Conservation (phyloP, 768 basidiomycete genomes). For the Tephrocybe sp. region DNA sequence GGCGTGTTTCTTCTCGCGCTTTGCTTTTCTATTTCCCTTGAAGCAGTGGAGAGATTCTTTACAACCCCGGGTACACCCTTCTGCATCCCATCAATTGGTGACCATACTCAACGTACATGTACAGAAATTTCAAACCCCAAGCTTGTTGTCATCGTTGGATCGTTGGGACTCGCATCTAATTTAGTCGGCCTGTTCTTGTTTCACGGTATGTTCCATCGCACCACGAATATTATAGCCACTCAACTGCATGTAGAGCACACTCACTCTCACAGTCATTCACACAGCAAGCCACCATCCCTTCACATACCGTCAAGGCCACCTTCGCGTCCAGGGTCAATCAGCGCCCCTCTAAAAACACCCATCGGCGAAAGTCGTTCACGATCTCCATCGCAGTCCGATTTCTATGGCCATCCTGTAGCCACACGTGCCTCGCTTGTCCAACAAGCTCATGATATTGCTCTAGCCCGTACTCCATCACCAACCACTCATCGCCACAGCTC, state of each 20-base stretch:
- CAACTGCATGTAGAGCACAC: conserved; percentile 50
- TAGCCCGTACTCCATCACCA: conserved; percentile 46
- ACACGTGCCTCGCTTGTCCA: conserved; percentile 75
- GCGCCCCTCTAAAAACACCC: conserved; percentile 26
- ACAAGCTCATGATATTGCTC: conserved; percentile 79
- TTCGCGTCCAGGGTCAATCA: conserved; percentile 18
- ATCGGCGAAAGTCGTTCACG: conserved; percentile 24
- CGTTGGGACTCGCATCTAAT: conserved; percentile 86
- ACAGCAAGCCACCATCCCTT: conserved; percentile 40
- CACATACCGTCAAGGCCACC: conserved; percentile 19
- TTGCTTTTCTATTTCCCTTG: conserved; percentile 93
- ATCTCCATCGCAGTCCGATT: conserved; percentile 29
- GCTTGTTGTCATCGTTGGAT: conserved; percentile 88
- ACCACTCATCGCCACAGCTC: conserved; percentile 22
- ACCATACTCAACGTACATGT: conserved; percentile 9
- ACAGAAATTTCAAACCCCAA: conserved; percentile 86
- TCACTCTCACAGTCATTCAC: conserved; percentile 57
- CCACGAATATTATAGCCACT: conserved; percentile 1
- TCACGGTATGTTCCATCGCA: conserved; percentile 60
- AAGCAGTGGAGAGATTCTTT: conserved; percentile 91
- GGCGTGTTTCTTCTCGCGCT: conserved; percentile 96
- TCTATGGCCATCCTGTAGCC: conserved; percentile 70
- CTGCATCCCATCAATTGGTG: conserved; percentile 7
- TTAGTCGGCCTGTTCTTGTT: conserved; percentile 92
- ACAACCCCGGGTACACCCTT: conserved; percentile 62